phyloP scores from a whole-genome alignment of 768 basidiomycete genomes.

The Boletus sensibilis region DNA sequence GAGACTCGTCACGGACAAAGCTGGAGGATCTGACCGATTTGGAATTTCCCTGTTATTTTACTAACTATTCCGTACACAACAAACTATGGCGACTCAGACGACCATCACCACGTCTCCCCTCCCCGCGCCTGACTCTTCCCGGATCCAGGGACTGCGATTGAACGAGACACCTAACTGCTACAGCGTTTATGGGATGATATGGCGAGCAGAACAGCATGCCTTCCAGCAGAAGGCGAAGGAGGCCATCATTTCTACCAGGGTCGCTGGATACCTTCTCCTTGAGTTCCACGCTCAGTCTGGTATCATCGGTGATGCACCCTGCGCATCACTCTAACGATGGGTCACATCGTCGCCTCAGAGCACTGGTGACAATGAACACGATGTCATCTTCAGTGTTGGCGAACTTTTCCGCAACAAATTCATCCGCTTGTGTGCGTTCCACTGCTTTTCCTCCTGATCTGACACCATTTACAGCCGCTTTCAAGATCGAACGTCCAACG shows the following conservation, averaged over 20 bases:
- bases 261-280: too few species aligned
- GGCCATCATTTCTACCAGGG: too few species aligned
- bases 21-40: too few species aligned
- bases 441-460: neutral
- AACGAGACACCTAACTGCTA: neutral
- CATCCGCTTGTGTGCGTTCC: neutral
- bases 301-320: neutral
- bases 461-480: neutral
- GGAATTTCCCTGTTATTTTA: too few species aligned
- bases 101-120: neutral
- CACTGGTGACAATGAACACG: too few species aligned
- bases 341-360: neutral
- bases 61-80: too few species aligned
- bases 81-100: neutral
- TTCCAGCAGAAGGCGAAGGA: neutral
- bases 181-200: neutral
- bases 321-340: neutral
- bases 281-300: too few species aligned
- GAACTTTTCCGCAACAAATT: neutral
- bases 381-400: neutral
- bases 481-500: neutral
- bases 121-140: neutral
- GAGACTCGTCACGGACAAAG: too few species aligned
- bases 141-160: neutral
- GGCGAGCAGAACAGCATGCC: neutral